Percentiles rank a stretch among this genome's conserved stretches.
Evolutionary conservation across 2,329 filamentous ascomycete species (phyloP).

Genomic region (Colletotrichum brevisporum): DNA sequence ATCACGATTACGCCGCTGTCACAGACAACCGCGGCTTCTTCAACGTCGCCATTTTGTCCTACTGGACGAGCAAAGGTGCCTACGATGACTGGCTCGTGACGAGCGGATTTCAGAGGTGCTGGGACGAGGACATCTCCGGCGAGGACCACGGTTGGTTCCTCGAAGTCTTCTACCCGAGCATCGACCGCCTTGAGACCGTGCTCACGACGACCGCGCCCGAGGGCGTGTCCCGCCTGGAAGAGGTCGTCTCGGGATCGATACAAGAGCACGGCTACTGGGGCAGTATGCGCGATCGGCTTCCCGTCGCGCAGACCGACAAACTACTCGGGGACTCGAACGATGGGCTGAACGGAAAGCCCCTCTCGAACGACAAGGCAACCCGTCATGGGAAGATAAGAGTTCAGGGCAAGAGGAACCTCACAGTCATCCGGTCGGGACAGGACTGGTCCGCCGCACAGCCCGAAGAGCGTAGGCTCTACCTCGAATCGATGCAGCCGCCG

Average conservation of each 20-base stretch:
- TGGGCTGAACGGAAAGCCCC: background rate
- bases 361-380: conserved; percentile 40
- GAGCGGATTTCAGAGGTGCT: conserved; percentile 55
- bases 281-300: conserved; percentile 59
- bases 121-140: conserved; percentile 47
- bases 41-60: conserved; percentile 50
- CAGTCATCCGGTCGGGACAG: conserved; percentile 61
- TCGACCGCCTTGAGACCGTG: conserved; percentile 60
- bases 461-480: conserved; percentile 57
- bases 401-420: conserved; percentile 54
- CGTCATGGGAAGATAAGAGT: conserved; percentile 25
- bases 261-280: conserved; percentile 62
- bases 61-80: conserved; percentile 51
- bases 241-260: conserved; percentile 52
- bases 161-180: conserved; percentile 56
- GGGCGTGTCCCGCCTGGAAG: conserved; percentile 56
- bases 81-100: conserved; percentile 50
- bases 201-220: conserved; percentile 55
- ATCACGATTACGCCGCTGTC: conserved; percentile 34
- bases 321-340: conserved; percentile 46
- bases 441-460: conserved; percentile 57
- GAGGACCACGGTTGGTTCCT: conserved; percentile 55
- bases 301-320: conserved; percentile 54
- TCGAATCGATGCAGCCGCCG: conserved; percentile 60
- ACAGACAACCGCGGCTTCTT: conserved; percentile 29